Evolutionary conservation across 2,329 filamentous ascomycete species (phyloP), one percentile per base, ranked within the genome.

Genomic region (Neopestalotiopsis sp.): DNA sequence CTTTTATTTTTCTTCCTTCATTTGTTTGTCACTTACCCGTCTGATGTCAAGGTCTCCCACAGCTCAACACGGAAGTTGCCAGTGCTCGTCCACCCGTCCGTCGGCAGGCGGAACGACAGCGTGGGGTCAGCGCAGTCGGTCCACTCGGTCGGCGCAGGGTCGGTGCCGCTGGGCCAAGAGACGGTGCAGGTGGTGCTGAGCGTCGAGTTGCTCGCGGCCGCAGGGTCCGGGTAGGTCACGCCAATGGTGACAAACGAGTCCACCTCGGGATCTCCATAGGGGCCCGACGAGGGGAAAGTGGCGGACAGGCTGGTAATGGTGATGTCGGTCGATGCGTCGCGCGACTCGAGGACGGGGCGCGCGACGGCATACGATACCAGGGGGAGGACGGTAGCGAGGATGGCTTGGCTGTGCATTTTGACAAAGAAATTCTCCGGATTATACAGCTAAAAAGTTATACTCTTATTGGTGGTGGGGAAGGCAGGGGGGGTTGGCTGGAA

Each of bases 181-280:
- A 70, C 57, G 12, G 69, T 69, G 69, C 74, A 76, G 7, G 71
- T 73, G n/a, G 74, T 76, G 70, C 9, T 71, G 52, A 73, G 68
- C 17, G 64, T 71, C 20, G 67, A 57, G n/a, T 64, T 68, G 62
- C 10, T 68, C 13, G 69, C 66, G 3, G 70, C 71, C 9, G 73
- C 68, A 20, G 69, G 12, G 62, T 73, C 71, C 56, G 73, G 72
- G 67, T 74, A 76, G 13, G 65, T 69, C 24, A 76, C 40, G 28
- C 69, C 61, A 32, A 76, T 70, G 38, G 59, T 69, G 56, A 76
- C 65, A 40, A 38, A 67, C 24, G 74, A 75, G 67, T 73, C 62
- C 24, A 75, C 69, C 17, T 67, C 40, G 10, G 63, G 65, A 3
- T 42, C 32, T 0, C 74, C 74, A 65, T 75, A 74, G 24, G 58